A percentile compares a stretch with the other conserved stretches of the same genome.
Conservation (phyloP, 2,329 filamentous ascomycete species). For the Apiospora arundinis region DNA sequence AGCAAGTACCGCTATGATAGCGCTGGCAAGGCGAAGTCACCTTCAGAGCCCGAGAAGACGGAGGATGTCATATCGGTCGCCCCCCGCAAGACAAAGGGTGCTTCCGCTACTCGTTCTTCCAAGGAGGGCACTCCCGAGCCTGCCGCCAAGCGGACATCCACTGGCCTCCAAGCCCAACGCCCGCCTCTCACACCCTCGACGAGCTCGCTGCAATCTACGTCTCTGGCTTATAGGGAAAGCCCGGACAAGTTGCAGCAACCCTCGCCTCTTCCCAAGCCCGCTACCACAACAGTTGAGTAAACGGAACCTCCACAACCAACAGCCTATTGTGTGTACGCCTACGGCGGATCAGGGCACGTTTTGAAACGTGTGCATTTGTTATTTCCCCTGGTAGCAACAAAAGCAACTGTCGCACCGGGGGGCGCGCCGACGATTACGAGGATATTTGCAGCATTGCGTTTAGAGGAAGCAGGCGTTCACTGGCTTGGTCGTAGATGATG, state of each 20-base stretch:
- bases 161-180: conserved; percentile 23
- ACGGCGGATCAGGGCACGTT: neutral
- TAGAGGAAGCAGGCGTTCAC: conserved; percentile 9
- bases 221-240: conserved; percentile 66
- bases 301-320: neutral
- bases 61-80: conserved; percentile 40
- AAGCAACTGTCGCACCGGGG: neutral
- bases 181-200: conserved; percentile 40
- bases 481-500: conserved; percentile 4
- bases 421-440: conserved; percentile 1
- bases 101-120: conserved; percentile 18
- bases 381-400: neutral
- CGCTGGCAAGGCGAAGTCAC: conserved; percentile 21
- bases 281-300: neutral
- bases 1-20: conserved; percentile 39
- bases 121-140: conserved; percentile 37
- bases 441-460: neutral
- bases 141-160: conserved; percentile 13
- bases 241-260: conserved; percentile 55
- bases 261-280: conserved; percentile 3
- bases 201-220: conserved; percentile 45
- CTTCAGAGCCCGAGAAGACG: conserved; percentile 31
- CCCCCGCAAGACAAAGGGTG: conserved; percentile 26
- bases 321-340: neutral
- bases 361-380: neutral